Evolutionary conservation across 116 monocot genomes (phyloP), one percentile per base, ranked within the genome.

Genomic region (Thalassia testudinum): DNA sequence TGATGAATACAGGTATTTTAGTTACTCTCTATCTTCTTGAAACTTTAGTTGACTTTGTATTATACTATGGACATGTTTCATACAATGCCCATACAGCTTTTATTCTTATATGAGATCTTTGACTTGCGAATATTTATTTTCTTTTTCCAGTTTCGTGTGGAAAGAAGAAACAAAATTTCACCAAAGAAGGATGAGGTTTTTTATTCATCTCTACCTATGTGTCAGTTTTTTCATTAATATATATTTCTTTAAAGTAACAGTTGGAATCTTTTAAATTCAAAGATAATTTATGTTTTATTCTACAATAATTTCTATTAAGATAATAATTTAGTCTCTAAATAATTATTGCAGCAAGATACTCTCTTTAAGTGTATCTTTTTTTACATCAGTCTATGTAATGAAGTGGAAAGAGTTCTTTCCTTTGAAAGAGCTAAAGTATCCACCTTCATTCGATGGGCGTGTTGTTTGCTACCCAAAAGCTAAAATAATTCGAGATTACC

Each of bases 341-440:
- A n/a, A n/a, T n/a, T n/a, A 45, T 16, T 21, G 69, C 81, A 95
- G 93, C 68, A 84, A 89, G 72, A 66, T 97, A 30, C 70, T 89
- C 26, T 82, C 89, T 12, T 67, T 85, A 29, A 69, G 65, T 57
- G 88, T 85, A 26, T 88, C 97, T 15, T 97, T 82, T 51, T 97
- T 97, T 68, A 85, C 89, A 25, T 78, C 85, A 24, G 52, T 75
- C 7, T 97, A 97, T 38, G 70, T 89, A 44, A 79, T 79, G 73
- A 85, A 85, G 66, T 95, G 95, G 88, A 81, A 70, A 65, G 72
- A 85, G n/a, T 88, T 95, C 66, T 88, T 95, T 67, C 88, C 81
- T 14, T 21, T 62, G 27, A 85, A 81, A 66, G 85, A 84, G 16
- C 51, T 95, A 60, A 69, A 65, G 26, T 63, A 67, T 28, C 58